These are phyloP conservation scores for Inonotus hispidus DNA, from an alignment of 1,284 basidiomycete genomes.

Conservation along the genomic window DNA sequence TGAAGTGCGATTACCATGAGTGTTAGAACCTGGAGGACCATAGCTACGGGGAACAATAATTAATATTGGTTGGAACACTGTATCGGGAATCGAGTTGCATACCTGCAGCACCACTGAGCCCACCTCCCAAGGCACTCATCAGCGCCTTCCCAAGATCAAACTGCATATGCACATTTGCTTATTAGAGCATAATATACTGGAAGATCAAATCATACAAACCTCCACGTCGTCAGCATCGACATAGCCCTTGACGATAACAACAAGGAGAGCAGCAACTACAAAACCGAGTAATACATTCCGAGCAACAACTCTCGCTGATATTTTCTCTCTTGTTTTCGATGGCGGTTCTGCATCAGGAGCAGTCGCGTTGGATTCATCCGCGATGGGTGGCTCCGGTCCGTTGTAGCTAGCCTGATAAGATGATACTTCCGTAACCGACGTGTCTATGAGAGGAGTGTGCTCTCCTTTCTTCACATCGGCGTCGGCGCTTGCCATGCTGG, in stretches of 20 bases:
- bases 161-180: slow-evolving; percentile 33
- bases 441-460: neutral
- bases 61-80: neutral
- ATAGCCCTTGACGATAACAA: slow-evolving; percentile 52
- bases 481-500: neutral
- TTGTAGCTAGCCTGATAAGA: neutral
- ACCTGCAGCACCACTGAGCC: slow-evolving; percentile 80
- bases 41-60: slow-evolving; percentile 42
- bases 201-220: slow-evolving; percentile 33
- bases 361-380: neutral
- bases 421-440: neutral
- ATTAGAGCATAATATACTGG: neutral
- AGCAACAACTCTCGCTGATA: neutral
- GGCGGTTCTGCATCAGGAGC: neutral
- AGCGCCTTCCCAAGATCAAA: slow-evolving; percentile 75
- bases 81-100: neutral
- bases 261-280: slow-evolving; percentile 31
- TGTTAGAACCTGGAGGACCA: slow-evolving; percentile 83
- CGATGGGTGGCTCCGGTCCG: neutral
- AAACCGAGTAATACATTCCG: slow-evolving; percentile 27
- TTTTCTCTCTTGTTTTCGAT: neutral
- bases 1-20: slow-evolving; percentile 54
- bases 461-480: neutral
- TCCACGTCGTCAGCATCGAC: slow-evolving; percentile 62
- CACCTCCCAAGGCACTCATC: slow-evolving; percentile 78